Evolutionary conservation across 306 rosid species (phyloP).

Genomic region (Ochetophila trinervis): DNA sequence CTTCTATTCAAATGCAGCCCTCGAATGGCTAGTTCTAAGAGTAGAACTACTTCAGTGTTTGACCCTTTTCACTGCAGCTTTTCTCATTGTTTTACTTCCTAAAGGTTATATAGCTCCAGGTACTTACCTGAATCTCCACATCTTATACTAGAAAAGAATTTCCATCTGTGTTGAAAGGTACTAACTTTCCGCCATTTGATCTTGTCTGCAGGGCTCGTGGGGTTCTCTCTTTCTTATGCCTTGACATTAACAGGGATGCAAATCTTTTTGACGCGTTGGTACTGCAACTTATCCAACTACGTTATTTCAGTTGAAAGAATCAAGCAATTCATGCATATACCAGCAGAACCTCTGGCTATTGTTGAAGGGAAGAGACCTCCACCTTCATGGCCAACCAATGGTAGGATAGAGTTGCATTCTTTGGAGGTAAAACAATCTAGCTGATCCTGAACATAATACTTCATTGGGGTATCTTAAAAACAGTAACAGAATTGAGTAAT

Average conservation of each 20-base stretch:
- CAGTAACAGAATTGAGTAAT: neutral
- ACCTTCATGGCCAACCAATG: constrained; percentile 68
- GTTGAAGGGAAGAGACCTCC: constrained; percentile 57
- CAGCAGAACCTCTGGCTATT: constrained; percentile 60
- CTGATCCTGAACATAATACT: neutral
- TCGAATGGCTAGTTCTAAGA: constrained; percentile 67
- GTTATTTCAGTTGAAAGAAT: constrained; percentile 73
- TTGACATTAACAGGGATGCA: constrained; percentile 41
- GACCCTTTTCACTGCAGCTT: constrained; percentile 60
- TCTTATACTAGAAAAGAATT: neutral
- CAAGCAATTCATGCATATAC: constrained; percentile 70
- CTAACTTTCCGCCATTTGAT: neutral
- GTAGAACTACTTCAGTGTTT: constrained; percentile 65
- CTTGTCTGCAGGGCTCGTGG: constrained; percentile 61
- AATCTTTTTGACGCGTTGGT: constrained; percentile 46
- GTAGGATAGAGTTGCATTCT: constrained; percentile 60
- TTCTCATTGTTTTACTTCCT: constrained; percentile 56
- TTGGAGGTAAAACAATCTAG: constrained; percentile 38
- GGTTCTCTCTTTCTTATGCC: constrained; percentile 75
- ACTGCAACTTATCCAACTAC: constrained; percentile 50
- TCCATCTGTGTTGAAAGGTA: neutral
- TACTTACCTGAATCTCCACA: constrained; percentile 6
- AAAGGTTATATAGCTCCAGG: constrained; percentile 58
- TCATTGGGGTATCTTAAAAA: neutral
- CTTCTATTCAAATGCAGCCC: constrained; percentile 59